Conservation (phyloP, 2,329 filamentous ascomycete species). For the Torrubiella hemipterigena region DNA sequence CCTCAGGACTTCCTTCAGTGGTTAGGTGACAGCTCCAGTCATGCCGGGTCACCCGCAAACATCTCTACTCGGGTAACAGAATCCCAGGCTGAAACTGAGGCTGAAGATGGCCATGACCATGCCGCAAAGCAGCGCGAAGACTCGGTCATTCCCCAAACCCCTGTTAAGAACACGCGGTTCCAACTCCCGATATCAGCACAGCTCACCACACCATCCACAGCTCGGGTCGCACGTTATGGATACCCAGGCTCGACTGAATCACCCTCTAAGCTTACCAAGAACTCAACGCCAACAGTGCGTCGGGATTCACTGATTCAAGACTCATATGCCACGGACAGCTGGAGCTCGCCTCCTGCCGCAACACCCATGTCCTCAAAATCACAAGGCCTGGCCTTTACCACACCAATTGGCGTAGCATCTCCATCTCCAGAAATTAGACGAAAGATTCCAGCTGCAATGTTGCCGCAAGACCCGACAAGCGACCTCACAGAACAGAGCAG, state of each 20-base stretch:
- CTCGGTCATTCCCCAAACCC: constrained; percentile 30
- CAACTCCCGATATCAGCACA: constrained; percentile 32
- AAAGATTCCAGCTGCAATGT: not conserved
- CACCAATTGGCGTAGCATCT: constrained; percentile 3
- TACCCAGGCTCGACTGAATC: constrained; percentile 19
- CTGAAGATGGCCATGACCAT: constrained; percentile 4
- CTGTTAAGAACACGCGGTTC: constrained; percentile 18
- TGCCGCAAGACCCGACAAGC: too few species aligned
- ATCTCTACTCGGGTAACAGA: not conserved
- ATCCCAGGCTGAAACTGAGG: constrained; percentile 7
- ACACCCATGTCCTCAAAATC: constrained; percentile 10
- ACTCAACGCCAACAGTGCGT: constrained; percentile 10
- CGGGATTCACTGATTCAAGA: constrained; percentile 28
- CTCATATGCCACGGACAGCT: constrained; percentile 27
- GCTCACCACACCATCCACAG: constrained; percentile 25
- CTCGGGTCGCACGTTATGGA: constrained; percentile 26
- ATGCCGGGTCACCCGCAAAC: not conserved
- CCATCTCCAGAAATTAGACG: not conserved
- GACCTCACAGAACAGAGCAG: too few species aligned
- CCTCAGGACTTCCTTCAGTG: constrained; percentile 17
- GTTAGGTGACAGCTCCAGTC: constrained; percentile 18
- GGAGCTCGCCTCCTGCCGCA: constrained; percentile 13
- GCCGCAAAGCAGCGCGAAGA: constrained; percentile 14
- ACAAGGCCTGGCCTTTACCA: constrained; percentile 7
- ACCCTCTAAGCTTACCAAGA: constrained; percentile 22